Evolutionary conservation across 1,284 basidiomycete species (phyloP), one percentile per base, ranked within the genome.

Genomic region (Microstroma glucosiphilum): DNA sequence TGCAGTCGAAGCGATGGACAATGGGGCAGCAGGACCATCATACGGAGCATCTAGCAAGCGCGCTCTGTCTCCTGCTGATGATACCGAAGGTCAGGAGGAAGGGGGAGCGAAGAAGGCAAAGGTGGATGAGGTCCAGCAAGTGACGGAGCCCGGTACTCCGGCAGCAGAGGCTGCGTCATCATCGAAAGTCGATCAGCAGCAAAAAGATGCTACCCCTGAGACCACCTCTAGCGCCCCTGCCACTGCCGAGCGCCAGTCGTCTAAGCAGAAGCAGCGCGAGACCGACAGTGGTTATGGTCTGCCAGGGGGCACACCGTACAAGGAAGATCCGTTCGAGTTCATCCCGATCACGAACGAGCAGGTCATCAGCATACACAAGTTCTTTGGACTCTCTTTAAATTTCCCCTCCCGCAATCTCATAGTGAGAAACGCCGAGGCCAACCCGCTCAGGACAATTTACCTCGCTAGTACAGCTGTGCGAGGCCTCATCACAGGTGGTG

Each of bases 351-450:
- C 61, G 25, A 70, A 77, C 53, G 63, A 69, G 26, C 69, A 78
- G 59, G 62, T 69, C n/a, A 64, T 63, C 57, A 60, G 64, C 17
- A 66, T 55, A 76, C 90, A 90, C 60, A 82, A 87, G 43, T 88
- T 88, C 71, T 87, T 96, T 63, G 83, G 87, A 63, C 84, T 97
- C 63, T 84, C 82, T 30, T 72, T 86, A n/a, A 80, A 82, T 55
- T 97, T 93, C 81, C 90, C 91, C 7, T 83, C 85, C 17, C 81
- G 82, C 60, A 91, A 89, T 78, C 83, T 89, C 58, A 90, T 90
- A 62, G 91, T 96, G 15, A 88, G 96, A 65, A 96, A 94, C 79
- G 87, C 89, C 1, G 84, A 83, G 37, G 91, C 90, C 42, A 87
- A 89, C 30, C 81, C 83, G 17, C 84, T 89, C 23, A 87, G 93